Evolutionary conservation across 2,329 filamentous ascomycete genomes (phyloP).

Genomic region (Neurospora crassa): DNA sequence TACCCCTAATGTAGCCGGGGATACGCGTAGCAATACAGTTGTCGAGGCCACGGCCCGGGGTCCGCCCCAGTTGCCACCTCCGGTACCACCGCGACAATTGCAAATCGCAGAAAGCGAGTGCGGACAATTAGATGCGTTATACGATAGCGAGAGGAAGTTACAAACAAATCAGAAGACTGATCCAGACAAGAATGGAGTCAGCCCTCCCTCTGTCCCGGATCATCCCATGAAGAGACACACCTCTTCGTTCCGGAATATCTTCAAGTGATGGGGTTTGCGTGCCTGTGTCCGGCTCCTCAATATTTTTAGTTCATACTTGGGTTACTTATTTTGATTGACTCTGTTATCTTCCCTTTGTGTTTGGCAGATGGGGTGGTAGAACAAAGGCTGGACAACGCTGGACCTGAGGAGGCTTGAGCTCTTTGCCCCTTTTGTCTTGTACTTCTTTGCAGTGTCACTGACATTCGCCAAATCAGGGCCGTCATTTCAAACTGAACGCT

Average conservation of each 20-base stretch:
- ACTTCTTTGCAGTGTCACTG: not conserved
- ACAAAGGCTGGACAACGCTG: not conserved
- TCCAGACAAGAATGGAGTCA: not conserved
- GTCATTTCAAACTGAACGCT: not conserved
- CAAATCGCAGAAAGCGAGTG: not conserved
- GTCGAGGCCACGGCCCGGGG: not conserved
- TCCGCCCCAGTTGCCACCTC: not conserved
- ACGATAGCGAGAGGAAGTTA: not conserved
- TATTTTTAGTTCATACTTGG: too few relatives aligned
- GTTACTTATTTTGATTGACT: too few relatives aligned
- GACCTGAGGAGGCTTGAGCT: not conserved
- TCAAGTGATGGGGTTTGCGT: not conserved
- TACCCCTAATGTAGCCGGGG: not conserved
- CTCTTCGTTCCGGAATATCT: not conserved
- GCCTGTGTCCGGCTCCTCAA: rapidly evolving
- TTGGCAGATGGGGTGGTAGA: not conserved
- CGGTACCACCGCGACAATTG: not conserved
- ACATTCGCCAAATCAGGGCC: not conserved
- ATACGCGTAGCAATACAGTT: not conserved
- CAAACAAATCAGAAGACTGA: not conserved
- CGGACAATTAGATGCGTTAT: not conserved
- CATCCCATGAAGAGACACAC: not conserved
- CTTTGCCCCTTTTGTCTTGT: not conserved
- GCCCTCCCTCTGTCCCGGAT: not conserved
- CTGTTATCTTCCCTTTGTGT: not conserved